Percentiles rank a stretch among this genome's conserved stretches.
Evolutionary conservation across 106 monocot genomes (phyloP).

Genomic region (Allium cepa): DNA sequence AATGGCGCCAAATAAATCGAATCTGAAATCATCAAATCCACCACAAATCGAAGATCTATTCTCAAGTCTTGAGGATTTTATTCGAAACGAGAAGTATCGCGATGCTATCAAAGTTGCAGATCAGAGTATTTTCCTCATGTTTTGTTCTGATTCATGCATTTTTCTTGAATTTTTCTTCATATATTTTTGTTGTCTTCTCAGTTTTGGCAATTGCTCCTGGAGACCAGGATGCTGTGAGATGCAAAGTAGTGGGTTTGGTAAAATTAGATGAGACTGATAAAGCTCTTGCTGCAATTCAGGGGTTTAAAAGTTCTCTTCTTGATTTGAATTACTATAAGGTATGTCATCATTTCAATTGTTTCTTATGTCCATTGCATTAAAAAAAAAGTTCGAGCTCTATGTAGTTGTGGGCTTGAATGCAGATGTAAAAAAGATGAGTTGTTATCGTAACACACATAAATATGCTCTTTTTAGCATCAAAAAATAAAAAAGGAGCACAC

Average conservation of each 20-base stretch:
- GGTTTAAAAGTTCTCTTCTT: slow-evolving; percentile 13
- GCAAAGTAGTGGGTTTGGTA: slow-evolving; percentile 81
- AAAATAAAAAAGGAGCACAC: not conserved
- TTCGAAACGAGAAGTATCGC: slow-evolving; percentile 38
- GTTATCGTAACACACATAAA: not conserved
- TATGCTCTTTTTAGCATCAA: not conserved
- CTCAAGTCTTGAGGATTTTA: slow-evolving; percentile 50
- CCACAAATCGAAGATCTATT: slow-evolving; percentile 68
- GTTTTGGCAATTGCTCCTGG: slow-evolving; percentile 59
- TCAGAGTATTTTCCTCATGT: slow-evolving; percentile 44
- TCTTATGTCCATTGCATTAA: not conserved
- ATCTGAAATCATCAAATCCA: slow-evolving; percentile 19
- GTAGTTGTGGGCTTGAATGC: not conserved
- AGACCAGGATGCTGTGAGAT: slow-evolving; percentile 75
- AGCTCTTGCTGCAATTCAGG: slow-evolving; percentile 39
- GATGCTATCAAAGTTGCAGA: slow-evolving; percentile 71
- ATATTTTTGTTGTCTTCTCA: slow-evolving; percentile 6
- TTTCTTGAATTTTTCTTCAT: not conserved
- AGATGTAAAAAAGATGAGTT: not conserved
- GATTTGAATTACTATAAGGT: slow-evolving; percentile 75
- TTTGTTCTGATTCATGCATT: not conserved
- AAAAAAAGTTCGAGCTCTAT: not conserved
- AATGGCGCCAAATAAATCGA: slow-evolving; percentile 43
- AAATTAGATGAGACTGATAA: slow-evolving; percentile 66
- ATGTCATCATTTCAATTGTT: not conserved